Conservation (phyloP, 192 early-diverging fungal species). For the Coemansia sp. region DNA sequence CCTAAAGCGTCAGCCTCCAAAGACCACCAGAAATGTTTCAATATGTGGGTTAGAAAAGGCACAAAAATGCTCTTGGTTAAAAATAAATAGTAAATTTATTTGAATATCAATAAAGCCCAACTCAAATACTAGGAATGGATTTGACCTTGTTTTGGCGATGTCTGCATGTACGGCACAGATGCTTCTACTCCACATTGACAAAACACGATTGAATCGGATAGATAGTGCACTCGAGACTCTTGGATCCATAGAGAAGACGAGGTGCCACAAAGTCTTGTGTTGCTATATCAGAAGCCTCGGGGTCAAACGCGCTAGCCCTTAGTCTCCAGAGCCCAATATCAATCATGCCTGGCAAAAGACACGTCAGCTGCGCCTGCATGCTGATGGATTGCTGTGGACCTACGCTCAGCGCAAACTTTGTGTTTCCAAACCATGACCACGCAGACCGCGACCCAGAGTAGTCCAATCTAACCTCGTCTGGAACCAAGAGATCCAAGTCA, state of each 20-base stretch:
- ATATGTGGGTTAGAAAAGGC: too few species aligned
- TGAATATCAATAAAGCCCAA: background rate
- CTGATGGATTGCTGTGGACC: slow-evolving; percentile 4
- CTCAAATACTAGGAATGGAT: too few species aligned
- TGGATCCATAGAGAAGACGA: slow-evolving; percentile 8
- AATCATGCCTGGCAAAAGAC: slow-evolving; percentile 19
- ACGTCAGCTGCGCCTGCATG: slow-evolving; percentile 15
- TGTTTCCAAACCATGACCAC: slow-evolving; percentile 43
- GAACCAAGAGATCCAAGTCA: slow-evolving; percentile 10
- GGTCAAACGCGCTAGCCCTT: slow-evolving; percentile 9
- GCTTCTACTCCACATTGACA: slow-evolving; percentile 17
- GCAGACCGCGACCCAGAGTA: slow-evolving; percentile 28
- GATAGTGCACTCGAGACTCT: slow-evolving; percentile 17
- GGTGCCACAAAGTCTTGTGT: background rate
- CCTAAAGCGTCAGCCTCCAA: too few species aligned
- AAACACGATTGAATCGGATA: slow-evolving; percentile 30
- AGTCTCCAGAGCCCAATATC: slow-evolving; percentile 42
- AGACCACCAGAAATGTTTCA: too few species aligned
- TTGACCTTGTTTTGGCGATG: too few species aligned
- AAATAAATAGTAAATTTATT: background rate
- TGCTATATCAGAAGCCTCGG: background rate
- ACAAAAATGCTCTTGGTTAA: too few species aligned
- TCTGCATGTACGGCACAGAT: too few species aligned
- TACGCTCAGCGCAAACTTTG: slow-evolving; percentile 6
- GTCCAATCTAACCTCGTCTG: slow-evolving; percentile 11